Base-by-base conservation (phyloP, 2,329 filamentous ascomycete species). In the Fusarium graminum region DNA sequence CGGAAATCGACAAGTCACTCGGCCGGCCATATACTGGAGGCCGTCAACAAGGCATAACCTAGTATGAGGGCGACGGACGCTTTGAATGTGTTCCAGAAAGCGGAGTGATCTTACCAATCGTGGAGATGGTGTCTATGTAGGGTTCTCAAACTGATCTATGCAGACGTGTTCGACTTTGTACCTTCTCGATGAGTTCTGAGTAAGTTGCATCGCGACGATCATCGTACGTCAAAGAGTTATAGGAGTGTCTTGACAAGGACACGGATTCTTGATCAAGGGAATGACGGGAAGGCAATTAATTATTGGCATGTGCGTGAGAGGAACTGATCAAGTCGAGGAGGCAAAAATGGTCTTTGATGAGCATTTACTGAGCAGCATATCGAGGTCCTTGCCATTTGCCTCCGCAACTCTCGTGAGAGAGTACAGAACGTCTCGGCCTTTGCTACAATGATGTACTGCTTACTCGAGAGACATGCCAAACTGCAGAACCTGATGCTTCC, bases 111-210 rank as follows among this genome's bases (percentile, higher is more conserved):
- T 29, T 54, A 3, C 59, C 59, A 14, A 54, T 67, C 4, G 29
- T 2, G 16, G n/a, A 2, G 19, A 52, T 14, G 19, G 26, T 12
- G 28, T 47, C 0, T 32, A 67, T 32, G 26, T 54, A 5, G 16
- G 19, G 7, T 49, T 64, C n/a, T 60, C 65, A 16, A 61, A 67
- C 22, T 67, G 59, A 45, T 42, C 50, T 30, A 67, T 64, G 59
- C 49, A 17, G 42, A 45, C 16, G 30, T 64, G 13, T 67, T 64
- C 51, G 49, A 54, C 10, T 29, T 66, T 43, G 36, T 51, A 16
- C 47, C 44, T 10, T 32, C 59, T 14, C 51, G 11, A 7, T 52
- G 52, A 13, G 19, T 26, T 19, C 6, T n/a, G 25, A 13, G 10
- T 43, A 22, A 8, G 25, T 11, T 50, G 25, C n/a, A 29, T 19